These are phyloP conservation scores for Leccinum rimulosum DNA, from an alignment of 768 basidiomycete species.

Conservation along the genomic window DNA sequence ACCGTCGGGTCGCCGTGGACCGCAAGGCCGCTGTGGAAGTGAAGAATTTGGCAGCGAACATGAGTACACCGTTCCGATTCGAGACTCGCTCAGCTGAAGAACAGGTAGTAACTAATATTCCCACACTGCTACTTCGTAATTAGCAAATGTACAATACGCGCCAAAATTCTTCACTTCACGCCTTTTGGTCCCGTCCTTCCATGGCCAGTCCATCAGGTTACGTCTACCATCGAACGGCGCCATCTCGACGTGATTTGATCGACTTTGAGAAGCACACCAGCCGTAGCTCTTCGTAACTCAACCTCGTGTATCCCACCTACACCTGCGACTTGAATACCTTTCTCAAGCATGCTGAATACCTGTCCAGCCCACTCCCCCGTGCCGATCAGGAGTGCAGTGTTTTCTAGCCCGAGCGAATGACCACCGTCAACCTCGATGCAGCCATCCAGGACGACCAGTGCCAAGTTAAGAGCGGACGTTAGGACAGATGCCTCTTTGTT, in stretches of 20 bases:
- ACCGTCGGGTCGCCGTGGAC: slow-evolving; percentile 20
- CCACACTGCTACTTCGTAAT: neutral
- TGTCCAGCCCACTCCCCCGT: slow-evolving; percentile 78
- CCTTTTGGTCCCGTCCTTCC: neutral
- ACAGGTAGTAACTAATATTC: neutral
- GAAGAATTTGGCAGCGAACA: slow-evolving; percentile 22
- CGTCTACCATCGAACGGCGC: slow-evolving; percentile 61
- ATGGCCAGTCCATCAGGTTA: slow-evolving; percentile 2
- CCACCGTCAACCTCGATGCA: slow-evolving; percentile 78
- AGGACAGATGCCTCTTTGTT: slow-evolving; percentile 72
- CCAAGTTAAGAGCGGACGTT: slow-evolving; percentile 72
- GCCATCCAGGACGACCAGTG: slow-evolving; percentile 72
- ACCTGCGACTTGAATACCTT: slow-evolving; percentile 57
- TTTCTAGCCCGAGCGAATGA: slow-evolving; percentile 68
- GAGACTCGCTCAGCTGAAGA: neutral
- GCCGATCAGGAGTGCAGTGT: slow-evolving; percentile 66
- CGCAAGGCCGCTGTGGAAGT: slow-evolving; percentile 15
- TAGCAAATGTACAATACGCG: too few species aligned
- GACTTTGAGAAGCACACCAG: slow-evolving; percentile 79
- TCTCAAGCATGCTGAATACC: slow-evolving; percentile 63
- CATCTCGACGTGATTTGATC: slow-evolving; percentile 69
- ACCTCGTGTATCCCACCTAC: slow-evolving; percentile 65
- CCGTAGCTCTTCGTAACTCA: slow-evolving; percentile 64
- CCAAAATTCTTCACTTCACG: too few species aligned
- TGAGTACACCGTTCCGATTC: slow-evolving; percentile 8